phyloP scores from a whole-genome alignment of 306 rosid species.

The Citrullus amarus region DNA sequence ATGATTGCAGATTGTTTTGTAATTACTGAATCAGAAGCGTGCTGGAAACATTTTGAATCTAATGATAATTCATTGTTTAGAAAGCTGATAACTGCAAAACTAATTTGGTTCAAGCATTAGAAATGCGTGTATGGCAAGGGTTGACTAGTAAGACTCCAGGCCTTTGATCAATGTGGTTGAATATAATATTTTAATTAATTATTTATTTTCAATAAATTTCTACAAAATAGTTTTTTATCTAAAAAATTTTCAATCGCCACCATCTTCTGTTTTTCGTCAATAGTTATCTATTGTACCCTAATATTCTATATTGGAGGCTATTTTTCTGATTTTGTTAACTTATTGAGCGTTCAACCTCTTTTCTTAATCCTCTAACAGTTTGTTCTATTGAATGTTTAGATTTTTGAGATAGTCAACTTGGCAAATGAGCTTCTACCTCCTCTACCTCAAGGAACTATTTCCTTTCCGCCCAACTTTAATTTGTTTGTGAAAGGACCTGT shows the following conservation, averaged over 20 bases:
- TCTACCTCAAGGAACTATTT: conserved; percentile 82
- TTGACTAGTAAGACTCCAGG: background rate
- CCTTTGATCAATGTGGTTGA: background rate
- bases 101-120: background rate
- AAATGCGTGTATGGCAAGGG: background rate
- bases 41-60: background rate
- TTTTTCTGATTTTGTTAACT: background rate
- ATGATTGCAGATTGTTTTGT: background rate
- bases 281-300: background rate
- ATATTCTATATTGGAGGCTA: background rate
- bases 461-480: conserved; percentile 60
- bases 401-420: conserved; percentile 90
- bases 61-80: background rate
- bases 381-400: conserved; percentile 26
- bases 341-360: background rate
- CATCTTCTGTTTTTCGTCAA: background rate
- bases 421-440: conserved; percentile 97
- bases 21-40: background rate
- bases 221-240: background rate
- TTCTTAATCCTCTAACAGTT: background rate
- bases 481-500: conserved; percentile 64
- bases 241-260: background rate
- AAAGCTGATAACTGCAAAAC: background rate
- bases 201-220: background rate
- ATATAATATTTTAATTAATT: background rate